Evolutionary conservation across 1,284 basidiomycete genomes (phyloP), one percentile per base, ranked within the genome.

Genomic region (Rhodotorula sp.): DNA sequence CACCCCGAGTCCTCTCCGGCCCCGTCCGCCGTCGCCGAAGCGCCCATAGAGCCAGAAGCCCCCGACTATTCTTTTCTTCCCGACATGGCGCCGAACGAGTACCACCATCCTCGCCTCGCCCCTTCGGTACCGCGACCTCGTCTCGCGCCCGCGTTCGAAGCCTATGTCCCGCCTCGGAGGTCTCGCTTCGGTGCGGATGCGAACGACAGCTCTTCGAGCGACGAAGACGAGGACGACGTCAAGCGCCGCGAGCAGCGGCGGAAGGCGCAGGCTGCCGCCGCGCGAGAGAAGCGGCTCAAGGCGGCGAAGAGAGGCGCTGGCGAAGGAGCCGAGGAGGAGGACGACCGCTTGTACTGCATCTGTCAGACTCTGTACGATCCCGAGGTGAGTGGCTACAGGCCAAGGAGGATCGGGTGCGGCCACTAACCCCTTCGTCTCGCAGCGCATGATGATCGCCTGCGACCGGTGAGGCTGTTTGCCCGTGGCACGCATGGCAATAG

Each of bases 381-480:
- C 18, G 67, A 76, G 58, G 77, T 76, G 43, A 68, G 75, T 16
- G 5, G 2, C 15, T 14, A 16, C 21, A 26, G 31, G 20, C 15
- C n/a, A 10, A 51, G 49, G 49, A 6, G 10, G 8, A 15, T 54
- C 6, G 52, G 5, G 20, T 26, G 52, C n/a, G 20, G 23, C 3
- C 29, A n/a, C 51, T 62, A 54, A 49, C 29, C 7, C 39, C 3
- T 49, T 10, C 7, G 47, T 1, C 23, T 15, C 51, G 21, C 62
- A 91, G 79, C 84, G 86, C 71, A 86, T 89, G 69, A 93, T 93
- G 91, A 92, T 93, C 80, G 91, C 90, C n/a, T 93, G 91, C 79
- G 91, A 93, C 83, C 85, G 87, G 91, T 91, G 76, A 68, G 83
- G 79, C 31, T 20, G 2, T 31, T 3, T 23, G 34, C 3, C 29